Evolutionary conservation across 2,329 filamentous ascomycete species (phyloP), one percentile per base, ranked within the genome.

Genomic region (Madurella fahalii): DNA sequence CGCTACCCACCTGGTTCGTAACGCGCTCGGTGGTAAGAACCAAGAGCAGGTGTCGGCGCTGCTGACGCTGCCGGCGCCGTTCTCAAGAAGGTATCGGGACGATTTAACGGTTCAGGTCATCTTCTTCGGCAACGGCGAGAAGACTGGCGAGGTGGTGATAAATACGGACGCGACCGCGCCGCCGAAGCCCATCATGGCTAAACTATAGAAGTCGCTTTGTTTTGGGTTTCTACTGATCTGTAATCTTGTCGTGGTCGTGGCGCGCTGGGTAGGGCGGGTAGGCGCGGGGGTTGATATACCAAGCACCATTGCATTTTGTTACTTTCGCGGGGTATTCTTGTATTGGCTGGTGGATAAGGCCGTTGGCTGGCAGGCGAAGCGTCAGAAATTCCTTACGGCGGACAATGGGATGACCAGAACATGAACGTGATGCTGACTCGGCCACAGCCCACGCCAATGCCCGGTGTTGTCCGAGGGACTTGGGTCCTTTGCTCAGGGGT

Each of bases 61-160:
- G 58, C 78, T 99, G 63, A 97, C 94, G 1, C 78, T 99, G 18
- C 92, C 93, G 2, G 89, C 90, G 53, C 95, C 94, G 0, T 96
- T 92, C 67, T 95, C 90, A 31, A 82, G 94, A 66, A 80, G 94
- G 67, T 99, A 97, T 69, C 84, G 93, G 63, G 94, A 99, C 68
- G 94, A 99, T 69, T 75, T 99, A 59, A 99, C 94, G 0, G 93
- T 99, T 15, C 90, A 99, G 71, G 94, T 99, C 58, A 95, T 99
- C 67, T 99, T 99, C 80, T 99, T 99, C 65, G 94, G 94, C 57
- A 84, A 95, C 63, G 83, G 86, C 37, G 77, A 85, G 50, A 85
- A 85, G 68, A 87, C 81, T 31, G 91, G 92, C 37, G 86, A 87
- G 59, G 87, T 97, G 5, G 82, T 86, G 5, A 71, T 95, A 54